Evolutionary conservation across 768 basidiomycete species (phyloP).

Genomic region (Boletus rubroflammeus): DNA sequence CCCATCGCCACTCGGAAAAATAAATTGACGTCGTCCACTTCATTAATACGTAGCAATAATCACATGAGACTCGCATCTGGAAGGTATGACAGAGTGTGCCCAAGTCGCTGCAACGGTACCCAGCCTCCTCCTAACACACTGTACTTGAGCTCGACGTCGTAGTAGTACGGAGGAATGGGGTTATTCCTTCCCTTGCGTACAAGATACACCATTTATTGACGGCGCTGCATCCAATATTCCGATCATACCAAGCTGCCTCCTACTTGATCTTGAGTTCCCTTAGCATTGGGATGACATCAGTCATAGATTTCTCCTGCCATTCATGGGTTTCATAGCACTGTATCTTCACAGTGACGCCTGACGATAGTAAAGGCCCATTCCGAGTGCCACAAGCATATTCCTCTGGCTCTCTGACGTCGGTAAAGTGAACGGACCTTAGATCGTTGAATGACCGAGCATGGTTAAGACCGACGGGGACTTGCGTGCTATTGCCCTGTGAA

Average conservation of each 20-base stretch:
- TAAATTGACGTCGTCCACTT: background rate
- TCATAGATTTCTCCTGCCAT: constrained; percentile 25
- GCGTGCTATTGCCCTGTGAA: background rate
- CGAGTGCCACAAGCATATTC: background rate
- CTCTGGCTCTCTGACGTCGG: background rate
- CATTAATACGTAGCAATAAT: background rate
- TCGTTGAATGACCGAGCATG: constrained; percentile 1
- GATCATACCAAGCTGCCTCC: background rate
- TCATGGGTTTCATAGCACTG: constrained; percentile 5
- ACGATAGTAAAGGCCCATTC: background rate
- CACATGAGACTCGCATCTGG: background rate
- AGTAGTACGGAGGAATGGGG: background rate
- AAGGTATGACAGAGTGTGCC: background rate
- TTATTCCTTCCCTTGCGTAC: background rate
- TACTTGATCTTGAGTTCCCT: constrained; percentile 25
- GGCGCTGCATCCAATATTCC: background rate
- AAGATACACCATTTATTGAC: background rate
- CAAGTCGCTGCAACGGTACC: background rate
- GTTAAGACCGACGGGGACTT: background rate
- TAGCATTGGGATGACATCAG: constrained; percentile 30
- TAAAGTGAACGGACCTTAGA: background rate
- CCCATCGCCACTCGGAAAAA: background rate
- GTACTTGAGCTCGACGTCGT: background rate
- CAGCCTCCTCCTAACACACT: background rate
- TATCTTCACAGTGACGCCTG: constrained; percentile 14